phyloP scores from a whole-genome alignment of 208 protist species.

The Naegleria fowleri region DNA sequence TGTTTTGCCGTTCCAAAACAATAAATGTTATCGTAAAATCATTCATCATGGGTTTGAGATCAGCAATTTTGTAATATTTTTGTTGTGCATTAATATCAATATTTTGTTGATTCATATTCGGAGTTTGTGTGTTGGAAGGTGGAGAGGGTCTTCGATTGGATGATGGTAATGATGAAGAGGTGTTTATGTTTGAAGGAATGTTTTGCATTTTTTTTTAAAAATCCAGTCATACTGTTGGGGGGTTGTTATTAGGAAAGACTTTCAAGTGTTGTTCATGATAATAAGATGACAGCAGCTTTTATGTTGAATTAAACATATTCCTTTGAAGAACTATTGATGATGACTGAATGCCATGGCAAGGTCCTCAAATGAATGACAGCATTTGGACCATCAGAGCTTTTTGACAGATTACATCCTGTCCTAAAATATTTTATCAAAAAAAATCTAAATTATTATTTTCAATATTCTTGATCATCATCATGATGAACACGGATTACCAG shows the following conservation, averaged over 20 bases:
- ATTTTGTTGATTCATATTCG: neutral
- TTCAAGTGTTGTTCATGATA: too few species aligned
- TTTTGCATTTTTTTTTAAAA: neutral
- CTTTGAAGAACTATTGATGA: too few species aligned
- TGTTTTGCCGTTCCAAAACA: neutral
- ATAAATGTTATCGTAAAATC: neutral
- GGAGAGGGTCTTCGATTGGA: neutral
- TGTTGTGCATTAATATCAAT: neutral
- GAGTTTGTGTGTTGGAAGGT: neutral
- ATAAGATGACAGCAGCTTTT: too few species aligned
- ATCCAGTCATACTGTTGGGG: too few species aligned
- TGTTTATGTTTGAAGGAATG: neutral
- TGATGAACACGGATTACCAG: neutral
- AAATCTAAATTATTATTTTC: too few species aligned
- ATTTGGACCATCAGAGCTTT: too few species aligned
- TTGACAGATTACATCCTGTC: too few species aligned
- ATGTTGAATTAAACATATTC: too few species aligned
- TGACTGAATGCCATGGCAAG: too few species aligned
- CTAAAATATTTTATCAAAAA: too few species aligned
- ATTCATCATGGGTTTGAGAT: neutral
- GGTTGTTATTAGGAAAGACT: too few species aligned
- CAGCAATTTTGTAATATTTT: conserved; percentile 26
- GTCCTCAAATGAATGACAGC: too few species aligned
- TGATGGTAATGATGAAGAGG: neutral
- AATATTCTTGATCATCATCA: neutral